Evolutionary conservation across 202 grass and related monocot species (phyloP), one percentile per base, ranked within the genome.

Genomic region (Alloteropsis angusta): DNA sequence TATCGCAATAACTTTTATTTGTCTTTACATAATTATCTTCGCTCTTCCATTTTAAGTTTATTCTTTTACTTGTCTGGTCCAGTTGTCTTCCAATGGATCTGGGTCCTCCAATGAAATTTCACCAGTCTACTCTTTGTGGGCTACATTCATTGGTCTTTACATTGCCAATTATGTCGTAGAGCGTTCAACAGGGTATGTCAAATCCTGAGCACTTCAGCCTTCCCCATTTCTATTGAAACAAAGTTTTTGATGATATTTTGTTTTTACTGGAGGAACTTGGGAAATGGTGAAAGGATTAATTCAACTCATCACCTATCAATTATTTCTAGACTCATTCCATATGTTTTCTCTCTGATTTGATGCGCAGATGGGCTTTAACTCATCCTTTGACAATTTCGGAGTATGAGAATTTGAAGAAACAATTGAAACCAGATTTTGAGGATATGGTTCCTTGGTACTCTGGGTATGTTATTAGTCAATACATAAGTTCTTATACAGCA

Each of bases 401-500:
- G 72, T 87, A 99, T 46, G 92, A 93, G 85, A 95, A 81, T 72
- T 81, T 92, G 78, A 99, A 91, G 76, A 99, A 95, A 76, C 92
- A 93, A 63, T 68, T 95, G 88, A 93, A 91, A 70, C 96, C 92
- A 75, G 92, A 99, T 89, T 99, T 99, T 75, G 85, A 93, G 81
- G 96, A 99, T 79, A 99, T 99, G 92, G 95, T 98, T 83, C 92
- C 92, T 85, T 98, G 95, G 95, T 98, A 98, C 87, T 98, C 95
- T 71, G 95, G 95, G 95, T 98, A 87, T 36, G 92, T 45, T 74
- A 80, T 53, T 69, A 58, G 19, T 68, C 55, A 41, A 75, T n/a
- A 62, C 34, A 65, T 18, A 76, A 75, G 17, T 65, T 77, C 30
- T 48, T 88, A 19, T 52, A 58, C 70, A 36, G 9, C 39, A 65